phyloP scores from a whole-genome alignment of 2,329 filamentous ascomycete species.

The Hirsutella thompsonii region DNA sequence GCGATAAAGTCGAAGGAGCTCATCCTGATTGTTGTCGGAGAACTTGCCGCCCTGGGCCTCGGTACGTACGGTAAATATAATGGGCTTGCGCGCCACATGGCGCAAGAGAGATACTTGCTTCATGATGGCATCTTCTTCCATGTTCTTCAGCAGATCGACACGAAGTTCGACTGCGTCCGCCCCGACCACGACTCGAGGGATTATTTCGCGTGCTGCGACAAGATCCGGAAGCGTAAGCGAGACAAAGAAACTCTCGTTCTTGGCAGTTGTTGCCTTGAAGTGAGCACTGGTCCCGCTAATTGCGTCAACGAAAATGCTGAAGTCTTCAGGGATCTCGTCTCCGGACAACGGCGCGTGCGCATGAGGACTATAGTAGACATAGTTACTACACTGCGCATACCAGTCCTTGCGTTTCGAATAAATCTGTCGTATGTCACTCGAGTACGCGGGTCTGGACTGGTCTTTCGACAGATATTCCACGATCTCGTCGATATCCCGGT shows the following conservation, averaged over 20 bases:
- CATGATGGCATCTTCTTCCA: constrained; percentile 62
- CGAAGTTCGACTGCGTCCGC: constrained; percentile 88
- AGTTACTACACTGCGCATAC: constrained; percentile 89
- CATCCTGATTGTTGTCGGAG: constrained; percentile 60
- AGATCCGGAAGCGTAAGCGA: constrained; percentile 76
- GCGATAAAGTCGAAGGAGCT: constrained; percentile 62
- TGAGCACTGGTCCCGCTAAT: constrained; percentile 30
- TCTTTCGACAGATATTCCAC: constrained; percentile 82
- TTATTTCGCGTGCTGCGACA: constrained; percentile 43
- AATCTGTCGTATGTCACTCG: constrained; percentile 82
- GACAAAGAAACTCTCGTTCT: constrained; percentile 80
- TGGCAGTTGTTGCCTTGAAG: constrained; percentile 28
- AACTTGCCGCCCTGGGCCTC: constrained; percentile 78
- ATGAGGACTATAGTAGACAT: constrained; percentile 78
- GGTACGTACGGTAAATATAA: constrained; percentile 89
- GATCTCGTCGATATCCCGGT: constrained; percentile 76
- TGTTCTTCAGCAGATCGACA: constrained; percentile 78
- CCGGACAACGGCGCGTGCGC: constrained; percentile 14
- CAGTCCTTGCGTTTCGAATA: constrained; percentile 81
- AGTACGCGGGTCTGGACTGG: constrained; percentile 82
- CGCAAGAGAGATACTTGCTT: constrained; percentile 73
- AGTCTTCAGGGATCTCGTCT: constrained; percentile 19
- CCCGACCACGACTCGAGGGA: constrained; percentile 66
- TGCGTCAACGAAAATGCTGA: constrained; percentile 23
- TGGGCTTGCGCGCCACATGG: constrained; percentile 56